A percentile compares a stretch with the other conserved stretches of the same genome.
phyloP scores from a whole-genome alignment of 2,329 filamentous ascomycete species.

The Fusarium sp. region DNA sequence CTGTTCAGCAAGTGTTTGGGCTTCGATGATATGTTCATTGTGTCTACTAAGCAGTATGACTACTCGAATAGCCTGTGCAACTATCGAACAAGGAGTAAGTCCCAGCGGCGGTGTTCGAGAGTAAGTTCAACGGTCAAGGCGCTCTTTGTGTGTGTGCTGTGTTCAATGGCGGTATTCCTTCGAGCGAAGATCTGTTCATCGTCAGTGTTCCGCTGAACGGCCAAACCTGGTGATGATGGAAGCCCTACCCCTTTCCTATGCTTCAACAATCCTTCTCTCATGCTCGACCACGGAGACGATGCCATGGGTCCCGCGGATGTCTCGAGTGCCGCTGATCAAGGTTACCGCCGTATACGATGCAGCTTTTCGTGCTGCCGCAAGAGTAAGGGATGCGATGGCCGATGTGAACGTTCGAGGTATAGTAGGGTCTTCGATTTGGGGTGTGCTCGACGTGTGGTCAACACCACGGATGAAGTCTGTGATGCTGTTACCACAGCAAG shows the following conservation, averaged over 20 bases:
- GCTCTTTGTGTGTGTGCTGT: background rate
- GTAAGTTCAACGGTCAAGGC: background rate
- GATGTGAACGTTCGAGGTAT: background rate
- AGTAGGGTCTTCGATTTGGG: background rate
- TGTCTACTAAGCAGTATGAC: background rate
- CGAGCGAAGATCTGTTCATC: background rate
- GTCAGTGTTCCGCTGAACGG: accelerated
- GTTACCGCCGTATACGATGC: background rate
- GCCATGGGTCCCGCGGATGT: background rate
- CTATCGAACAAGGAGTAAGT: background rate
- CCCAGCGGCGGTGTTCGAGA: background rate
- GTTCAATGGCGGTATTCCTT: background rate
- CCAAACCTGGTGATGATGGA: background rate
- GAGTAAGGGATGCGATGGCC: background rate
- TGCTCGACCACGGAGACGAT: background rate
- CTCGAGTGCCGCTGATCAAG: background rate
- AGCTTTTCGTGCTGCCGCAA: background rate
- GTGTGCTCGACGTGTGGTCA: background rate
- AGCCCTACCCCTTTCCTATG: background rate
- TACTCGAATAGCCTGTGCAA: background rate
- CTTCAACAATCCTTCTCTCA: background rate
- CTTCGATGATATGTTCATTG: background rate
- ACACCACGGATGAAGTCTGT: background rate
- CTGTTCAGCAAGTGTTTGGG: accelerated
- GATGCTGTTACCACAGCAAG: background rate